Evolutionary conservation across 768 basidiomycete species (phyloP).

Genomic region (Mycena leptocephala): DNA sequence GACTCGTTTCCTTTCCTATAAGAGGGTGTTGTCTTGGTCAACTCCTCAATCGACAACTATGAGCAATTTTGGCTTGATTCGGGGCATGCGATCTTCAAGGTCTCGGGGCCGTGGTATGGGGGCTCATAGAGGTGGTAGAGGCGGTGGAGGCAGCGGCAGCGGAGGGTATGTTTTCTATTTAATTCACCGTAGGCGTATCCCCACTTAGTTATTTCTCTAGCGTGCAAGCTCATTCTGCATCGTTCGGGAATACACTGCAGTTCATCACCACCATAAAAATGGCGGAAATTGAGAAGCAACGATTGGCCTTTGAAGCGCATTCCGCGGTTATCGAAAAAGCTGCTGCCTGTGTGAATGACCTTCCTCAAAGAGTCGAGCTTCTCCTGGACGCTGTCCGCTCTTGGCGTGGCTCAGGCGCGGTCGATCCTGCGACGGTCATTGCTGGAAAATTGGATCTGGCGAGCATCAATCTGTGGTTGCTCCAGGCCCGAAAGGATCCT

Average conservation of each 20-base stretch:
- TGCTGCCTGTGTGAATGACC: neutral
- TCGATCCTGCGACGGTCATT: neutral
- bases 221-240: neutral
- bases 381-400: constrained; percentile 3
- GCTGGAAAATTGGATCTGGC: neutral
- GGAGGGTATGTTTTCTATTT: neutral
- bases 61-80: constrained; percentile 13
- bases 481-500: neutral
- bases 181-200: neutral
- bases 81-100: neutral
- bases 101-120: neutral
- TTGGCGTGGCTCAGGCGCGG: constrained; percentile 7
- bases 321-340: neutral
- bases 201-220: neutral
- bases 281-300: neutral
- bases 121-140: neutral
- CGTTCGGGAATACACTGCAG: neutral
- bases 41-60: neutral
- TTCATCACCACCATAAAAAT: neutral
- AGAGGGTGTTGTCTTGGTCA: neutral
- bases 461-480: neutral
- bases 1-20: too few relatives aligned
- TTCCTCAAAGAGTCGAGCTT: neutral
- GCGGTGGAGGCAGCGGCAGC: neutral
- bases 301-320: neutral